A percentile compares a stretch with the other conserved stretches of the same genome.
Conservation (phyloP, 495 filamentous ascomycete genomes). For the Elasticomyces elasticus region DNA sequence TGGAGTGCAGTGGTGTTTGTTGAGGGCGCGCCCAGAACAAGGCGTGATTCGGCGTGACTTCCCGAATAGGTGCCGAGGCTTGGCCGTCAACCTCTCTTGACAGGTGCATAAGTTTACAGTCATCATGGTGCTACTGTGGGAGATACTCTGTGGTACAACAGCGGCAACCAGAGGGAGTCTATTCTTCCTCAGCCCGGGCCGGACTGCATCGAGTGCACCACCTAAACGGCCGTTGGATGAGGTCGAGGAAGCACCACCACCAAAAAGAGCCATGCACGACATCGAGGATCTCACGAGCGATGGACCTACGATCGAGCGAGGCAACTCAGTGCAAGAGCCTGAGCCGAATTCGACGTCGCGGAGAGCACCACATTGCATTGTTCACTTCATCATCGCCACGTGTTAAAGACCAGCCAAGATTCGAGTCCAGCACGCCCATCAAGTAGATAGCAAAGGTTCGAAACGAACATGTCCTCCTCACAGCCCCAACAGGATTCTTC, state of each 20-base stretch:
- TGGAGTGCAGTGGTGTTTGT: not conserved
- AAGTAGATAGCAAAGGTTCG: not conserved
- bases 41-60: not conserved
- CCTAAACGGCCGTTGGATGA: too few species aligned
- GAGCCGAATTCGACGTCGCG: too few species aligned
- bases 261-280: too few species aligned
- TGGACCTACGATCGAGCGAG: too few species aligned
- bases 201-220: too few species aligned
- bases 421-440: not conserved
- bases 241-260: too few species aligned
- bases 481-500: constrained; percentile 32
- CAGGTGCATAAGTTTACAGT: not conserved
- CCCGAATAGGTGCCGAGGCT: not conserved
- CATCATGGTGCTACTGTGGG: not conserved
- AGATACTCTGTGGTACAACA: too few species aligned
- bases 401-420: not conserved
- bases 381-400: not conserved
- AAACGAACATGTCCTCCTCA: constrained; percentile 5
- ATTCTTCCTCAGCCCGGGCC: too few species aligned
- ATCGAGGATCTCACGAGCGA: too few species aligned
- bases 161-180: too few species aligned
- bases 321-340: too few species aligned
- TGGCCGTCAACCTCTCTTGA: not conserved
- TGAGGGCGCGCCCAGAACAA: not conserved
- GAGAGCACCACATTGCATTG: too few species aligned